phyloP scores from a whole-genome alignment of 306 rosid species.

The Inga oerstediana region DNA sequence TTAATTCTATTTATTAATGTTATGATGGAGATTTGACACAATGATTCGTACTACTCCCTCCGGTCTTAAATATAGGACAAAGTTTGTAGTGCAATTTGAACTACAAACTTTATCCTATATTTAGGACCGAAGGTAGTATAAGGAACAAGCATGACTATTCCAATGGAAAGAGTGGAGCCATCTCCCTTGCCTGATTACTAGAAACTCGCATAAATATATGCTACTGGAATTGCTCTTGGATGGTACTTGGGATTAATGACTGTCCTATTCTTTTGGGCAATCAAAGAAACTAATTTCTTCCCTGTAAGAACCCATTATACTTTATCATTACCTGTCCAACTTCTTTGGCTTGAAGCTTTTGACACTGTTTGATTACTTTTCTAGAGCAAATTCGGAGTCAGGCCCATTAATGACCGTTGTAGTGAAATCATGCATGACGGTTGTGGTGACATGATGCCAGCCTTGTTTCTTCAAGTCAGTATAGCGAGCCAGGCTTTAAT shows the following conservation, averaged over 20 bases:
- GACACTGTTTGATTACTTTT: constrained; percentile 21
- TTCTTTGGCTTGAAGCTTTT: constrained; percentile 25
- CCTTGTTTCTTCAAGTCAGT: constrained; percentile 93
- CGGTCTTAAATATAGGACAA: no score
- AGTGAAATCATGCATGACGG: no score
- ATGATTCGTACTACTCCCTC: constrained; percentile 25
- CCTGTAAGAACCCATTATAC: constrained; percentile 42
- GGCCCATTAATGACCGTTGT: constrained; percentile 34
- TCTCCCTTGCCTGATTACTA: constrained; percentile 71
- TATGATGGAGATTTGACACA: constrained; percentile 32
- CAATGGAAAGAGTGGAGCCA: constrained; percentile 71
- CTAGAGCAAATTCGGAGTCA: constrained; percentile 79
- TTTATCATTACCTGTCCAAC: background rate
- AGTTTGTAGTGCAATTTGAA: no score
- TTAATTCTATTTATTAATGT: constrained; percentile 12
- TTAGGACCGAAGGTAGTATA: no score
- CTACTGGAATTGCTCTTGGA: no score
- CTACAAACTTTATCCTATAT: no score
- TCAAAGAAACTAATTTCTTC: constrained; percentile 67
- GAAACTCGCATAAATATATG: no score
- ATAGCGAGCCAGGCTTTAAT: constrained; percentile 47
- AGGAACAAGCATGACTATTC: constrained; percentile 78
- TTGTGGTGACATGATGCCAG: constrained; percentile 67
- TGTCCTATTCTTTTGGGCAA: constrained; percentile 86
- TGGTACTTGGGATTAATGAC: constrained; percentile 77